Base-by-base conservation (phyloP, 2,329 filamentous ascomycete species). In the Cladosporium oxysporum region DNA sequence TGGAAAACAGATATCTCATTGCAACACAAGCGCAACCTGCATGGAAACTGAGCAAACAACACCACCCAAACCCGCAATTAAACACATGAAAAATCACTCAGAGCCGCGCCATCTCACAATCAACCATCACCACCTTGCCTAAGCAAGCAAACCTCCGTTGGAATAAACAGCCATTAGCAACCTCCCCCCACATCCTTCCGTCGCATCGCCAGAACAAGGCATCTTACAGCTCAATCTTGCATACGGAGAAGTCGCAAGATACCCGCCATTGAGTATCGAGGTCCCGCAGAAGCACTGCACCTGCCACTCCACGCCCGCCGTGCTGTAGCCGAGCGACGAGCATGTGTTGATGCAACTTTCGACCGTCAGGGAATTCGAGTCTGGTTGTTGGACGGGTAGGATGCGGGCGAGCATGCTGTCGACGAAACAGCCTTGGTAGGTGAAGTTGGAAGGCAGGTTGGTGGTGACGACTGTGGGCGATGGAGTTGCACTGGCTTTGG, bases 301-400 rank as follows among this genome's bases (percentile, higher is more conserved):
- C 14, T 47, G 41, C 41, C 41, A 47, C 5, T 47, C 41, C 8
- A 47, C 41, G 21, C 75, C 76, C 11, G 76, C 76, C 21, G 77
- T 72, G 10, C 67, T 68, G 66, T 74, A 78, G 10, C 76, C 76
- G 11, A 69, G 67, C 2, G 63, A 53, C 12, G 67, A 67, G 62
- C 76, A 77, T 44, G 66, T 66, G 21, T 64, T 58, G 29, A 75
- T 71, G 64, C 76, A 77, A 21, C 29, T 73, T 47, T 60, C 72
- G 65, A 67, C 69, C 35, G 67, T 71, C 52, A 66, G 65, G 18
- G 66, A 58, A 33, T 49, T 63, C 29, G 67, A 66, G 66, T 71
- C 68, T 8, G 66, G 49, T 23, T 65, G 53, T 37, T 66, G 62
- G 26, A 67, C 33, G 3, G 61, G 31, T n/a, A 72, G 33, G 5